Evolutionary conservation across 441 rosid species (phyloP).

Genomic region (Iberis amara): DNA sequence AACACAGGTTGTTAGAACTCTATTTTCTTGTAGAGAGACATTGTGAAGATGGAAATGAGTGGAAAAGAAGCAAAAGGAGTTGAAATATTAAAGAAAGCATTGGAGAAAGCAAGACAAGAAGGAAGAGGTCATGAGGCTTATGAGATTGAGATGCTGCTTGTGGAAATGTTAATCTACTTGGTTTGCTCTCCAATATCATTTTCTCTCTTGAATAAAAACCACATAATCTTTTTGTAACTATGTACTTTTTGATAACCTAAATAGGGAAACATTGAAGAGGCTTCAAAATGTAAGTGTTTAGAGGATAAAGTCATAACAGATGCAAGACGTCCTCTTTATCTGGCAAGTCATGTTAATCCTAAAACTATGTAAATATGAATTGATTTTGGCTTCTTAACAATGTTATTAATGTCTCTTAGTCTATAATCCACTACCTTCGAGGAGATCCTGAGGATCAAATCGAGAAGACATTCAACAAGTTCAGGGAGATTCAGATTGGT

Average conservation of each 20-base stretch:
- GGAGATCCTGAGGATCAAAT: slow-evolving; percentile 27
- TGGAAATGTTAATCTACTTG: slow-evolving; percentile 64
- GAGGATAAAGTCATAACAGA: slow-evolving; percentile 38
- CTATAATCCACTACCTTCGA: slow-evolving; percentile 34
- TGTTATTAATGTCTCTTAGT: slow-evolving; percentile 25
- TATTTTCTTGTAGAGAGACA: slow-evolving; percentile 24
- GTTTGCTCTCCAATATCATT: slow-evolving; percentile 26
- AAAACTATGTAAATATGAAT: no score
- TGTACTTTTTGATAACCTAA: background rate
- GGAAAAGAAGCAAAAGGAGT: slow-evolving; percentile 52
- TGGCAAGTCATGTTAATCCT: slow-evolving; percentile 34
- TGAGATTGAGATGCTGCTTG: slow-evolving; percentile 60
- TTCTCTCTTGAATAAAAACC: background rate
- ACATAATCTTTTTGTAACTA: background rate
- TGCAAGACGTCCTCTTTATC: slow-evolving; percentile 50
- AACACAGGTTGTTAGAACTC: background rate
- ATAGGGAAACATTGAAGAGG: slow-evolving; percentile 48
- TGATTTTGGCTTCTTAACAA: no score
- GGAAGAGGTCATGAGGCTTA: slow-evolving; percentile 46
- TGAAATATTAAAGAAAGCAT: slow-evolving; percentile 29
- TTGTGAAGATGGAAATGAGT: slow-evolving; percentile 57
- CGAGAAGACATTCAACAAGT: slow-evolving; percentile 31
- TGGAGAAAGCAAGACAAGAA: slow-evolving; percentile 27
- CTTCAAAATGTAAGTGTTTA: slow-evolving; percentile 42
- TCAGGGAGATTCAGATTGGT: slow-evolving; percentile 27